Evolutionary conservation across 352 stramenopile species (phyloP), one percentile per base, ranked within the genome.

Genomic region (Pythium vanterpoolii): DNA sequence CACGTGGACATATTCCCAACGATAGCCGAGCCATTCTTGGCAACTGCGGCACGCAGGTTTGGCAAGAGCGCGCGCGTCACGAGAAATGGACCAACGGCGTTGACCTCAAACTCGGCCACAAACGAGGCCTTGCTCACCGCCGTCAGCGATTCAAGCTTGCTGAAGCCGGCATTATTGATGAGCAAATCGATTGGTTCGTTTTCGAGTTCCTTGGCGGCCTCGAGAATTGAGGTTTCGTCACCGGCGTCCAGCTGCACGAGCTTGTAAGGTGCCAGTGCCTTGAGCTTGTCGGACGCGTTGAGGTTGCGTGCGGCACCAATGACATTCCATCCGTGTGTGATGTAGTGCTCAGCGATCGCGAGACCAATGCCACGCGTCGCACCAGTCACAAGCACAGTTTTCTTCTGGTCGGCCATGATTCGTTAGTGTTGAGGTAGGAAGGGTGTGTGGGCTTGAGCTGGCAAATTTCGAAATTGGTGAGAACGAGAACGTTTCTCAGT

Each of bases 111-210:
- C 51, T 90, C 74, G 8, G 44, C 53, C 65, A 86, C 67, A 14
- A 87, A 26, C n/a, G 69, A 56, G 10, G 78, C 69, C 56, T 80
- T 83, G 9, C 68, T 73, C 18, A 61, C 63, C 7, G 45, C 71
- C 18, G 66, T 39, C 0, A 84, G 42, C 5, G 28, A 55, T 24
- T 62, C 62, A 13, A 40, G 39, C 38, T 53, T 51, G 33, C 75
- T 57, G n/a, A 84, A 78, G 21, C 74, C 74, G 36, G 76, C 80
- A 39, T 87, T 90, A 69, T 90, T 87, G 44, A 88, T 68, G 18
- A 87, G 64, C 58, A 88, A 27, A 45, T 90, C 74, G 31, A 90
- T 76, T 4, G 62, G 44, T 16, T 74, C 60, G 33, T 56, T 69
- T 19, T 81, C 51, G 0, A 86, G 68, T 21, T 69, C 57, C 52